Conservation (phyloP, 257 asterid species). For the Echium plantagineum region DNA sequence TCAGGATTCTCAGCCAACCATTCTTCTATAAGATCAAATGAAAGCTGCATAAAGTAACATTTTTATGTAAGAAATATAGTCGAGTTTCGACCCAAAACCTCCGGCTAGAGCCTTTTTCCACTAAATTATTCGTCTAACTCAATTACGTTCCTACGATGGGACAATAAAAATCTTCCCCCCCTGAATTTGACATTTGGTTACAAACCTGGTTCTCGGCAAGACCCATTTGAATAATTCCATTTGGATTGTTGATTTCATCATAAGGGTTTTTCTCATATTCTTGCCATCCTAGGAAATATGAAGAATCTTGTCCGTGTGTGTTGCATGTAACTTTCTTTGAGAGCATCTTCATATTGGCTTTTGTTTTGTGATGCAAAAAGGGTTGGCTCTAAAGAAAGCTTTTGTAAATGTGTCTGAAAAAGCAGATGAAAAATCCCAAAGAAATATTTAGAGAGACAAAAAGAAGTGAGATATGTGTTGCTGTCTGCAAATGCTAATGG, state of each 20-base stretch:
- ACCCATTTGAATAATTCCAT: slow-evolving; percentile 64
- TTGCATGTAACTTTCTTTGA: slow-evolving; percentile 44
- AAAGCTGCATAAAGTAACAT: slow-evolving; percentile 24
- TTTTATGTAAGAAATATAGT: not conserved
- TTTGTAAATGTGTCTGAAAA: slow-evolving; percentile 4
- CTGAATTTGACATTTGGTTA: no score
- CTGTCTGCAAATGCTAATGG: slow-evolving; percentile 7
- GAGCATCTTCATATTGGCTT: slow-evolving; percentile 22
- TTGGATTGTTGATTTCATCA: slow-evolving; percentile 30
- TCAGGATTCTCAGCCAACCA: slow-evolving; percentile 50
- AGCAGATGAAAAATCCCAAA: not conserved
- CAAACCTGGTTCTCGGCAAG: slow-evolving; percentile 53
- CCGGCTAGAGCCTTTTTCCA: no score
- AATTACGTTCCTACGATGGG: no score
- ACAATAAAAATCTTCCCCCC: not conserved
- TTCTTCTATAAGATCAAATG: slow-evolving; percentile 42
- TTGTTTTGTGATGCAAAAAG: slow-evolving; percentile 1
- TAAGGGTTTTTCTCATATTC: slow-evolving; percentile 60
- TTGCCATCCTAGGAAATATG: slow-evolving; percentile 61
- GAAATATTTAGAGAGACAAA: not conserved
- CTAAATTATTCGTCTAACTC: no score
- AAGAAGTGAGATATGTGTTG: not conserved
- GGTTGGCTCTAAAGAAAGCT: not conserved
- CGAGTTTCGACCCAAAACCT: no score
- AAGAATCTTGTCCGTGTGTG: slow-evolving; percentile 56